These are phyloP conservation scores for Ustilago tritici DNA, from an alignment of 1,284 basidiomycete species.

Conservation along the genomic window DNA sequence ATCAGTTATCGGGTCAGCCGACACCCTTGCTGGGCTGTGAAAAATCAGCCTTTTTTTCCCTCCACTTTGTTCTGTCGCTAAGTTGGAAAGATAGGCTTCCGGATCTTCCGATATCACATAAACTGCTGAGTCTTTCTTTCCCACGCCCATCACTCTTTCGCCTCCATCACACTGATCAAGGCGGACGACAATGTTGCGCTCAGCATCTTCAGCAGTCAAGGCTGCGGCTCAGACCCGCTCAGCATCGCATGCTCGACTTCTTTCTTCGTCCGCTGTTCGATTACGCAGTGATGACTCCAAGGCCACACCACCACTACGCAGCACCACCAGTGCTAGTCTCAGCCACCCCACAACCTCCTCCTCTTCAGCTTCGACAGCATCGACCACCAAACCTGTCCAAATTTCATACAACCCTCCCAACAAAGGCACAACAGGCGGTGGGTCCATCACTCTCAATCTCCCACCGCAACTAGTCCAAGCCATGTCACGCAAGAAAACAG, in stretches of 20 bases:
- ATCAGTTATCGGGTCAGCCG: too few relatives aligned
- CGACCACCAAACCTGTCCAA: constrained; percentile 38
- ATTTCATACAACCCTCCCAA: constrained; percentile 43
- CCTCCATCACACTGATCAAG: neutral
- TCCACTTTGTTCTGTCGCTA: constrained; percentile 7
- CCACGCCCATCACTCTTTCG: constrained; percentile 1
- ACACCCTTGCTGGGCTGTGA: too few relatives aligned
- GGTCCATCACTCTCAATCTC: constrained; percentile 48
- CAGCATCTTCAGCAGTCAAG: constrained; percentile 17
- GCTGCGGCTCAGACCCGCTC: constrained; percentile 12
- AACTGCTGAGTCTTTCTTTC: constrained; percentile 4
- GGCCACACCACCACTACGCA: neutral
- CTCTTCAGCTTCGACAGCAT: constrained; percentile 6
- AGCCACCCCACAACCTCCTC: constrained; percentile 13
- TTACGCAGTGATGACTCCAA: constrained; percentile 30
- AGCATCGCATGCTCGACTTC: constrained; percentile 3
- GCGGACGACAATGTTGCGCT: constrained; percentile 24
- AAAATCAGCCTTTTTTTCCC: neutral
- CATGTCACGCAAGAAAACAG: constrained; percentile 42
- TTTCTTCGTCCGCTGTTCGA: constrained; percentile 14
- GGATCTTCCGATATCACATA: constrained; percentile 9
- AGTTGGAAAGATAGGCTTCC: neutral
- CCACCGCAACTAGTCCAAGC: constrained; percentile 44
- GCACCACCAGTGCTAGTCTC: neutral
- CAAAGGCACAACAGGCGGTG: constrained; percentile 33